Percentiles rank a stretch among this genome's conserved stretches.
Evolutionary conservation across 1,139 yeast species (phyloP).

Genomic region (Debaryomycetaceae sp.): DNA sequence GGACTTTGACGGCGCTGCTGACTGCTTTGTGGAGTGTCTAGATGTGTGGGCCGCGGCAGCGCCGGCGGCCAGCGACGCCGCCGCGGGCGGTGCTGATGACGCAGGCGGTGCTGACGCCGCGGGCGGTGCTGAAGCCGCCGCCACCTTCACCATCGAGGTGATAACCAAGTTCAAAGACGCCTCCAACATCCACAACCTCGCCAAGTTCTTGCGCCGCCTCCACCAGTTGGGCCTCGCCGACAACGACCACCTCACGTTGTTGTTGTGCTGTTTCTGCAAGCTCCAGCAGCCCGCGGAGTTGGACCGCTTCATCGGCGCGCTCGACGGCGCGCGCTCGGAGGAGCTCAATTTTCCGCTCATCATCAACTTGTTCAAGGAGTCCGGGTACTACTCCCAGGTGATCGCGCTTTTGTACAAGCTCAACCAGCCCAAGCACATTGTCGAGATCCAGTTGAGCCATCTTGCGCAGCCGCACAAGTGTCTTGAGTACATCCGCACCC

Average conservation of each 20-base stretch:
- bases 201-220: slow-evolving; percentile 59
- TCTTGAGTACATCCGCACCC: slow-evolving; percentile 60
- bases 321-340: slow-evolving; percentile 24
- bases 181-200: slow-evolving; percentile 64
- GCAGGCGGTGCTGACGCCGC: slow-evolving; percentile 16
- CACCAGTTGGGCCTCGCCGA: slow-evolving; percentile 52
- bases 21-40: slow-evolving; percentile 53
- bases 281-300: slow-evolving; percentile 60
- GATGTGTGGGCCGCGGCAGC: slow-evolving; percentile 15
- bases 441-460: slow-evolving; percentile 70
- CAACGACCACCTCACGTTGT: slow-evolving; percentile 75
- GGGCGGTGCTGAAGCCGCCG: slow-evolving; percentile 26
- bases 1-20: slow-evolving; percentile 64
- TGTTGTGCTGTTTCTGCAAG: slow-evolving; percentile 81
- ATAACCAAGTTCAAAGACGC: slow-evolving; percentile 82
- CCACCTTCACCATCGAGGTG: slow-evolving; percentile 67
- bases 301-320: slow-evolving; percentile 50
- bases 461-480: slow-evolving; percentile 60
- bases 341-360: slow-evolving; percentile 69
- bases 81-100: neutral
- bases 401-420: slow-evolving; percentile 65
- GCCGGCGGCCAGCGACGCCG: neutral
- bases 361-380: slow-evolving; percentile 71
- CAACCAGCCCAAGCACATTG: slow-evolving; percentile 72
- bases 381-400: slow-evolving; percentile 67